These are phyloP conservation scores for Xylaria curta DNA, from an alignment of 495 filamentous ascomycete genomes.

Conservation along the genomic window DNA sequence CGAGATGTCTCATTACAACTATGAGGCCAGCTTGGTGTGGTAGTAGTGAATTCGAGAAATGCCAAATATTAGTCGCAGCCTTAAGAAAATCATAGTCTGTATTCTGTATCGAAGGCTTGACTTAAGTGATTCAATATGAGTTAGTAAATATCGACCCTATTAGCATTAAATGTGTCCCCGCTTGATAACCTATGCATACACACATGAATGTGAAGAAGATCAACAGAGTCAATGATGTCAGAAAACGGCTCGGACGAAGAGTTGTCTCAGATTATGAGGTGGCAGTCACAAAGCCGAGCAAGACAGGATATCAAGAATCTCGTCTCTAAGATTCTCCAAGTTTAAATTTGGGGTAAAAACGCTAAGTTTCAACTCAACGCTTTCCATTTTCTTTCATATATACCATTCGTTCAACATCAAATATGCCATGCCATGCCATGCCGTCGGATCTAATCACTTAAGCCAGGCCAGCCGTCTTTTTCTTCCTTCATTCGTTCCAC, in stretches of 20 bases:
- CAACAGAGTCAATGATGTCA: not conserved
- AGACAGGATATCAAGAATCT: not conserved
- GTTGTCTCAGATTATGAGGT: too few species aligned
- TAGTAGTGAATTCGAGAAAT: too few species aligned
- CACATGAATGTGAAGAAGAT: not conserved
- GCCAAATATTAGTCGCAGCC: too few species aligned
- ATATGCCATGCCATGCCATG: not conserved
- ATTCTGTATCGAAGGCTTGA: too few species aligned
- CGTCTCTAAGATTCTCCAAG: not conserved
- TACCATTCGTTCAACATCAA: not conserved
- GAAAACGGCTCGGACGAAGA: not conserved
- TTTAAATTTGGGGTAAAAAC: not conserved
- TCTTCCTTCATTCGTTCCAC: not conserved
- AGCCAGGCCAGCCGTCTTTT: not conserved
- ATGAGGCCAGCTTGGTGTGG: not conserved
- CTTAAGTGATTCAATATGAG: not conserved
- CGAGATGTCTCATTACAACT: not conserved
- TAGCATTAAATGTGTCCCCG: not conserved
- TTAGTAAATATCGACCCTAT: too few species aligned
- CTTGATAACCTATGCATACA: not conserved
- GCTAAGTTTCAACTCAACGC: not conserved
- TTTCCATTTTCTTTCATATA: conserved; percentile 10
- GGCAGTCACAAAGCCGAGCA: not conserved
- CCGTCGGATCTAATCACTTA: not conserved
- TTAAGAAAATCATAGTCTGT: too few species aligned